Evolutionary conservation across 2,329 filamentous ascomycete genomes (phyloP).

Genomic region (Epichloe sibirici): DNA sequence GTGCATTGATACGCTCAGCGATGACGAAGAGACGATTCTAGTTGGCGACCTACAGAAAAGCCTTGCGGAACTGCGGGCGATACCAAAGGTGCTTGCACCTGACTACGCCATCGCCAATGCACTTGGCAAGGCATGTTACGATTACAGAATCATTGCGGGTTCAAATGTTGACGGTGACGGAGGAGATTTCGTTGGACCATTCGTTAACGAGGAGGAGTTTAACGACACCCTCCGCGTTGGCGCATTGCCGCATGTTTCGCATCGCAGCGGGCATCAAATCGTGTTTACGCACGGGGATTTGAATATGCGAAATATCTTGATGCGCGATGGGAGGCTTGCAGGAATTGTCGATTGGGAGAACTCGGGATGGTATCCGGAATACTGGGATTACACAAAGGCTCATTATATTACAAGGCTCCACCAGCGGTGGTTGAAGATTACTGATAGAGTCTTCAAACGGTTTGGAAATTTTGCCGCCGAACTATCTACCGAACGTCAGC

Average conservation of each 20-base stretch:
- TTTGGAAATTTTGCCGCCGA: slow-evolving; percentile 1
- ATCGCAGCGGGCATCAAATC: slow-evolving; percentile 4
- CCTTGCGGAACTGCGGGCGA: not conserved
- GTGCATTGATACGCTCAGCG: slow-evolving; percentile 5
- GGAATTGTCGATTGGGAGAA: slow-evolving; percentile 18
- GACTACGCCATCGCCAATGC: slow-evolving; percentile 1
- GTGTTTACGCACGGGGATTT: slow-evolving; percentile 32
- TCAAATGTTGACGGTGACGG: not conserved
- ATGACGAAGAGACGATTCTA: not conserved
- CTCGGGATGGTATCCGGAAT: slow-evolving; percentile 13
- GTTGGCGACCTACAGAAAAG: not conserved
- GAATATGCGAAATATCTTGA: slow-evolving; percentile 16
- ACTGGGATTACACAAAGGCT: slow-evolving; percentile 14
- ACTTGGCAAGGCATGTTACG: not conserved
- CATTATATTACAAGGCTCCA: slow-evolving; percentile 7
- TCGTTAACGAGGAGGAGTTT: slow-evolving; percentile 7
- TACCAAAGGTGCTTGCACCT: slow-evolving; percentile 1
- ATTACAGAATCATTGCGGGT: not conserved
- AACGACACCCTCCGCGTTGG: not conserved
- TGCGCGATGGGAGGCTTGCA: slow-evolving; percentile 14
- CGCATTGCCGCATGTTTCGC: not conserved
- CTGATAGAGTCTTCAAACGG: not conserved
- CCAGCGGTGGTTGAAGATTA: slow-evolving; percentile 6
- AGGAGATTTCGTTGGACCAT: slow-evolving; percentile 6
- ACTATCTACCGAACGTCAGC: not conserved